These are phyloP conservation scores for Trametes meyenii DNA, from an alignment of 768 basidiomycete species.

Conservation along the genomic window DNA sequence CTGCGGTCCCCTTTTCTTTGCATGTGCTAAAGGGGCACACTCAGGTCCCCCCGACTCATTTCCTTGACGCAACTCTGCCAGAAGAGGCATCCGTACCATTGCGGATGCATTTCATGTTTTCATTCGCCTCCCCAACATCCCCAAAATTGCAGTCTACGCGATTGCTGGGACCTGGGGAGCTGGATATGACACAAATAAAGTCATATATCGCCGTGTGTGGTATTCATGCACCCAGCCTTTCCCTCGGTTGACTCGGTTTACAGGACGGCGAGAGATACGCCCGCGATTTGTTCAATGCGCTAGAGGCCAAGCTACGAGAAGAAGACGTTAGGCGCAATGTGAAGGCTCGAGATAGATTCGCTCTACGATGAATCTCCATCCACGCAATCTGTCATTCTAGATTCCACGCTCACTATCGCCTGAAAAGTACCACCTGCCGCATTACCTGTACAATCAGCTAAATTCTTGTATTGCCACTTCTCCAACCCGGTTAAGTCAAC, in stretches of 20 bases:
- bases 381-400: not conserved
- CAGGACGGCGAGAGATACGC: conserved; percentile 74
- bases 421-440: conserved; percentile 2
- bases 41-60: conserved; percentile 62
- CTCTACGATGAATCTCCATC: conserved; percentile 17
- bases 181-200: conserved; percentile 50
- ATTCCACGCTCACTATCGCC: not conserved
- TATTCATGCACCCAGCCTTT: not conserved
- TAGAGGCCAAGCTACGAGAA: conserved; percentile 67
- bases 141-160: conserved; percentile 64
- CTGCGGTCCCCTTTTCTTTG: not conserved
- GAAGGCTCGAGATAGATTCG: conserved; percentile 61
- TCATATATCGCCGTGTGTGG: conserved; percentile 56
- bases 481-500: too few relatives aligned
- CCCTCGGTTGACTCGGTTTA: not conserved
- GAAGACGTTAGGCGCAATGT: conserved; percentile 62
- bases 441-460: conserved; percentile 6
- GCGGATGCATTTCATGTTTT: conserved; percentile 64
- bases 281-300: conserved; percentile 51
- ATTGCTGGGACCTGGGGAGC: conserved; percentile 63
- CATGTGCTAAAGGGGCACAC: not conserved
- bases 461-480: not conserved
- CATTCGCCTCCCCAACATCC: conserved; percentile 47
- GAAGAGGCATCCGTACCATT: conserved; percentile 73
- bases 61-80: conserved; percentile 70